Evolutionary conservation across 331 rosid species (phyloP), one percentile per base, ranked within the genome.

Genomic region (Pyrus hybrid): DNA sequence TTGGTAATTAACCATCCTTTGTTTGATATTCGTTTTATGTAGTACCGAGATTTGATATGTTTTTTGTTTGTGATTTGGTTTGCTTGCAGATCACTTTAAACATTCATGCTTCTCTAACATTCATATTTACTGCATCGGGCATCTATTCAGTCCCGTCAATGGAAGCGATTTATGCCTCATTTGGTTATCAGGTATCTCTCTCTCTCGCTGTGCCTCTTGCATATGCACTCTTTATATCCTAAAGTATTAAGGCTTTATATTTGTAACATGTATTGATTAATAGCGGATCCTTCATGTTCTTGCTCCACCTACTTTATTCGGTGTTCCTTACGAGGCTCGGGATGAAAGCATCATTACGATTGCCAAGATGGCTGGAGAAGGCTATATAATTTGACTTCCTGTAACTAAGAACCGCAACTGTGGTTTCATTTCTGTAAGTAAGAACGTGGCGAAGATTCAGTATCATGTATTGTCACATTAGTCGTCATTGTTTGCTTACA

Each of bases 351-450:
- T 92, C 96, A 22, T 74, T 94, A 54, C 84, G 77, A 81, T 77
- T 94, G 85, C 99, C 99, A 74, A 92, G 79, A 78, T 94, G 99
- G 99, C 78, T 94, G 74, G 95, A 91, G 82, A 94, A 83, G 76
- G 94, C 89, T 28, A 80, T 94, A 25, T 91, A 85, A 81, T 62
- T 45, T 37, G 45, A 10, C 45, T 37, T 10, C 45, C 51, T n/a
- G n/a, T n/a, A n/a, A n/a, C n/a, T n/a, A n/a, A n/a, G n/a, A n/a
- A n/a, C n/a, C n/a, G n/a, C n/a, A n/a, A n/a, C n/a, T n/a, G n/a
- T n/a, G n/a, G n/a, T n/a, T n/a, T n/a, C n/a, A n/a, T n/a, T n/a
- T n/a, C n/a, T n/a, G n/a, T n/a, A n/a, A n/a, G n/a, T n/a, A n/a
- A n/a, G n/a, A n/a, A n/a, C n/a, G n/a, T n/a, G n/a, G n/a, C n/a